Conservation (phyloP, 2,329 filamentous ascomycete species). For the Hypoxylon sp. region DNA sequence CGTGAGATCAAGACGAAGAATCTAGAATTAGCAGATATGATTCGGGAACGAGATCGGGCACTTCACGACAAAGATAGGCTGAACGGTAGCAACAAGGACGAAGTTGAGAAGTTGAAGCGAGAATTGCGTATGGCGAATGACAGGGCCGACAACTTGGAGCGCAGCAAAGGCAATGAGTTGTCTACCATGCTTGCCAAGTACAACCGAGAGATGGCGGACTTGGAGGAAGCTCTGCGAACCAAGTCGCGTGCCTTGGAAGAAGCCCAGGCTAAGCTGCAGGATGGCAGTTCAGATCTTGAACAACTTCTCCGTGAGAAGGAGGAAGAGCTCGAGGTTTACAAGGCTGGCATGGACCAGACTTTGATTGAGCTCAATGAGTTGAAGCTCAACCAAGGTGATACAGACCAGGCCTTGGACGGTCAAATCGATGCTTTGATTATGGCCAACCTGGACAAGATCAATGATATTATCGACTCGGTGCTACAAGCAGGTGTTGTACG, state of each 20-base stretch:
- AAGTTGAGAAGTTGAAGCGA: conserved; percentile 91
- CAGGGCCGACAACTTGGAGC: conserved; percentile 89
- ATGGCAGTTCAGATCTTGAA: conserved; percentile 87
- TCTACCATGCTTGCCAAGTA: conserved; percentile 95
- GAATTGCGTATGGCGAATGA: conserved; percentile 93
- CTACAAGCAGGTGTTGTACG: conserved; percentile 91
- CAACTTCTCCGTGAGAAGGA: conserved; percentile 90
- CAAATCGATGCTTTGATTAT: conserved; percentile 91
- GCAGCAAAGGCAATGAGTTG: conserved; percentile 92
- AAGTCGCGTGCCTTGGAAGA: conserved; percentile 91
- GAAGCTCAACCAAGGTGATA: conserved; percentile 76
- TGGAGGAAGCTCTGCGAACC: conserved; percentile 88
- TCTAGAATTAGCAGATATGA: conserved; percentile 98
- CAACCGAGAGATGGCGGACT: conserved; percentile 95
- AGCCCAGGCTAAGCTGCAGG: conserved; percentile 76
- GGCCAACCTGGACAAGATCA: conserved; percentile 89
- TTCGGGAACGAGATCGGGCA: conserved; percentile 91
- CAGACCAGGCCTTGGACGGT: conserved; percentile 83
- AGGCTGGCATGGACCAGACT: conserved; percentile 96
- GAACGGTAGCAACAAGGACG: conserved; percentile 88
- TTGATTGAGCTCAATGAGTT: conserved; percentile 91
- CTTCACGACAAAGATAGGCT: conserved; percentile 90
- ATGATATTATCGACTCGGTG: conserved; percentile 97
- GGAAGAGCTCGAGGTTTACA: conserved; percentile 97
- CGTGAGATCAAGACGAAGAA: conserved; percentile 99